phyloP scores from a whole-genome alignment of 2,329 filamentous ascomycete species.

The Xylaria sp. region DNA sequence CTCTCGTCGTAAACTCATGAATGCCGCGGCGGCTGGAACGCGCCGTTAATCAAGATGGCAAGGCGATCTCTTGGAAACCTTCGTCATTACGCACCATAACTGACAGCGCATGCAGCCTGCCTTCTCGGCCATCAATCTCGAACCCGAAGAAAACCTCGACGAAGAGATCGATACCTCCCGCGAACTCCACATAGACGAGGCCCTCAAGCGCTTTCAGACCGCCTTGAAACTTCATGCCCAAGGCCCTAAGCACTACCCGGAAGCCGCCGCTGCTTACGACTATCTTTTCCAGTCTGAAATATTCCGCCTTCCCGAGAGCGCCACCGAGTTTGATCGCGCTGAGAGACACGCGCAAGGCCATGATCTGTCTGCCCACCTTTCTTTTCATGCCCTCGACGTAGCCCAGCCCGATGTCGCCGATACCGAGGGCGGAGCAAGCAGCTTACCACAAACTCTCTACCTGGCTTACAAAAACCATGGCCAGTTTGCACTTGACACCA shows the following conservation, averaged over 20 bases:
- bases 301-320: conserved; percentile 87
- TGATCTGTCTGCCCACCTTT: conserved; percentile 53
- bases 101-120: conserved; percentile 54
- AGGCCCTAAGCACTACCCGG: conserved; percentile 74
- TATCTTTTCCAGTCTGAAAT: conserved; percentile 90
- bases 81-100: neutral
- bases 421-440: conserved; percentile 77
- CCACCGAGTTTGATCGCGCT: conserved; percentile 80
- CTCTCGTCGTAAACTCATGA: neutral
- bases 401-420: conserved; percentile 68
- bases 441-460: conserved; percentile 86
- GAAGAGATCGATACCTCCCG: conserved; percentile 95
- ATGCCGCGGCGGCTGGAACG: conserved; percentile 8
- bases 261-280: conserved; percentile 81
- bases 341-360: conserved; percentile 59
- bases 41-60: conserved; percentile 24
- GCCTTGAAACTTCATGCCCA: conserved; percentile 92
- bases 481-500: conserved; percentile 83
- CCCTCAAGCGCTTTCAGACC: conserved; percentile 89
- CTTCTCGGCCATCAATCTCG: conserved; percentile 91
- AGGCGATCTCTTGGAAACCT: too few species aligned
- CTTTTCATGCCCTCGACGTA: conserved; percentile 58
- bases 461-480: conserved; percentile 95
- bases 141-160: conserved; percentile 87
- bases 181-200: conserved; percentile 92